Conservation (phyloP, 179 eudicot genomes). For the Spergularia azorica region DNA sequence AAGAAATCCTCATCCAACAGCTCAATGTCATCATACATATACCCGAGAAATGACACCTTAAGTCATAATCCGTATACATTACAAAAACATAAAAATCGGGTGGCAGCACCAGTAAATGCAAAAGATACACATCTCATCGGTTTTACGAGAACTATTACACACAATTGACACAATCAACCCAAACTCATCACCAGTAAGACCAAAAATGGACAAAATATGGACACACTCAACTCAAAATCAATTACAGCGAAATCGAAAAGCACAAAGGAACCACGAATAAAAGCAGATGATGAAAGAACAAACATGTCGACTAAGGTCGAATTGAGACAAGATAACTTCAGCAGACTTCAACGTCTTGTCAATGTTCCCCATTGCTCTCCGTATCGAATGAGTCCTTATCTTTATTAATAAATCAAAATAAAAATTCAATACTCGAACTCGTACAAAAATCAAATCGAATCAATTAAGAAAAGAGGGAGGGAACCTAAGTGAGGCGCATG, state of each 20-base stretch:
- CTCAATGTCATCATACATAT: neutral
- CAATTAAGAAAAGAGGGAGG: neutral
- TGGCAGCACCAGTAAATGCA: too few species aligned
- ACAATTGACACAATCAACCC: neutral
- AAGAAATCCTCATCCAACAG: neutral
- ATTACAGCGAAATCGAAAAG: too few species aligned
- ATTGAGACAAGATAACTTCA: slow-evolving; percentile 69
- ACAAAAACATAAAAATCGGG: neutral
- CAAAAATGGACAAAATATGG: neutral
- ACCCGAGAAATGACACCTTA: neutral
- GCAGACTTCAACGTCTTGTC: slow-evolving; percentile 87
- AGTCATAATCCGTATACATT: neutral
- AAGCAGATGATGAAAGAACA: too few species aligned
- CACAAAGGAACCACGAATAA: slow-evolving; percentile 39
- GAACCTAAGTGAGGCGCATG: slow-evolving; percentile 85
- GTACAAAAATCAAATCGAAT: neutral
- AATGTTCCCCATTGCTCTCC: slow-evolving; percentile 82
- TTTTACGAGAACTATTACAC: neutral
- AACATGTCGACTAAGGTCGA: slow-evolving; percentile 62
- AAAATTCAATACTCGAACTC: neutral
- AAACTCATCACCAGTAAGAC: neutral
- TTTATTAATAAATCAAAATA: slow-evolving; percentile 18
- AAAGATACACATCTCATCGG: neutral
- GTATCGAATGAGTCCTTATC: slow-evolving; percentile 82
- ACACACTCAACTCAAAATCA: neutral